phyloP scores from a whole-genome alignment of 768 basidiomycete species.

The Mycena floridula region DNA sequence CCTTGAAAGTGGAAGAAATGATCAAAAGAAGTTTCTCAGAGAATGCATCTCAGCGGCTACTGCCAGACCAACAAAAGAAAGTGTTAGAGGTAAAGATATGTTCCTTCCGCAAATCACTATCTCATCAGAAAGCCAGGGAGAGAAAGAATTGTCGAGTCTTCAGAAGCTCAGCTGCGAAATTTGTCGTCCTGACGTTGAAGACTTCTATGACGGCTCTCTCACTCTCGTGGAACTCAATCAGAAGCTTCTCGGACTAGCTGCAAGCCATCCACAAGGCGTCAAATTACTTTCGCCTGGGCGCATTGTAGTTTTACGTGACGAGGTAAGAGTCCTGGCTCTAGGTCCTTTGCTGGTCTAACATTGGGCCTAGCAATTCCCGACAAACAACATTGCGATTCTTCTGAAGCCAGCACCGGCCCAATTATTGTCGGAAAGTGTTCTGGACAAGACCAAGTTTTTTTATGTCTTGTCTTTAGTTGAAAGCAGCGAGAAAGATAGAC shows the following conservation, averaged over 20 bases:
- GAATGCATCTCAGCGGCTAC: slow-evolving; percentile 85
- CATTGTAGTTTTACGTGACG: slow-evolving; percentile 77
- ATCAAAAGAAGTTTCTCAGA: slow-evolving; percentile 99
- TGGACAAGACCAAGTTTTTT: slow-evolving; percentile 51
- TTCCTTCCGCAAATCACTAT: not conserved
- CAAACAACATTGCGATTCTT: slow-evolving; percentile 64
- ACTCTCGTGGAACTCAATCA: slow-evolving; percentile 61
- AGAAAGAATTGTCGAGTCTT: slow-evolving; percentile 57
- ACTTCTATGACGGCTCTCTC: slow-evolving; percentile 67
- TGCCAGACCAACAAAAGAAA: slow-evolving; percentile 90
- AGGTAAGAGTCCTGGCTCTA: no score
- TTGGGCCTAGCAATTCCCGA: slow-evolving; percentile 81
- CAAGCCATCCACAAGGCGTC: slow-evolving; percentile 52
- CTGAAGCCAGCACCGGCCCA: slow-evolving; percentile 58
- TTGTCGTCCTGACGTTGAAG: slow-evolving; percentile 68
- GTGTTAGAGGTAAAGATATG: slow-evolving; percentile 62
- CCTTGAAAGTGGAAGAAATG: slow-evolving; percentile 96
- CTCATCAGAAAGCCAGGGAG: slow-evolving; percentile 43
- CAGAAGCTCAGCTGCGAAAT: slow-evolving; percentile 61
- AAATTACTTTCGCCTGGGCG: slow-evolving; percentile 71
- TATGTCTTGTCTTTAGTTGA: slow-evolving; percentile 66
- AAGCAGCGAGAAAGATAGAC: slow-evolving; percentile 56
- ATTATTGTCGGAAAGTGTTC: slow-evolving; percentile 31
- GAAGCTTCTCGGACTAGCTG: slow-evolving; percentile 53
- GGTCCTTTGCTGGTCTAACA: no score